Conservation (phyloP, 192 early-diverging fungal species). For the Backusella sp. region DNA sequence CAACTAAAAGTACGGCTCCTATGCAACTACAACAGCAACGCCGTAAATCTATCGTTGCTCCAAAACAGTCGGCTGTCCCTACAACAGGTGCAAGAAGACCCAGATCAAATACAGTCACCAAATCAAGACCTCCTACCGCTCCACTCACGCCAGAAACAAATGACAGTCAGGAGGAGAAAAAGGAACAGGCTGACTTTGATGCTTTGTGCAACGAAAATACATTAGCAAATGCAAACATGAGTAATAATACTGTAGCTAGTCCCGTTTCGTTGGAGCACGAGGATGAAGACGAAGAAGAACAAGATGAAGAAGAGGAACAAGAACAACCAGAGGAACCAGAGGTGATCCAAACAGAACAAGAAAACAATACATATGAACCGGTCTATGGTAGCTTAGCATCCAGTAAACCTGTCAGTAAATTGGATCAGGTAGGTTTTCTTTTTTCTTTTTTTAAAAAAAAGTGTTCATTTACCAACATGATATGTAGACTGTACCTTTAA, state of each 20-base stretch:
- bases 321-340: not conserved
- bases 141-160: constrained; percentile 13
- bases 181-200: constrained; percentile 34
- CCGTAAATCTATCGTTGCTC: constrained; percentile 3
- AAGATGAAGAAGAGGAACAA: constrained; percentile 21
- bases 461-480: constrained; percentile 2
- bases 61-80: constrained; percentile 13
- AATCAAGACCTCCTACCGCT: not conserved
- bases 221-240: constrained; percentile 14
- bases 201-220: constrained; percentile 29
- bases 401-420: constrained; percentile 14
- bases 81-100: constrained; percentile 1
- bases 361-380: not conserved
- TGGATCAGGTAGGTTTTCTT: constrained; percentile 1
- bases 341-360: not conserved
- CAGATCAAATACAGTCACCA: constrained; percentile 17
- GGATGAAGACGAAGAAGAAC: constrained; percentile 22
- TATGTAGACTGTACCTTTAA: constrained; percentile 47
- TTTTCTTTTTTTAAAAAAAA: not conserved
- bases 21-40: not conserved
- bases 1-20: not conserved
- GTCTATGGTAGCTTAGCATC: constrained; percentile 11
- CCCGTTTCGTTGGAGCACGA: constrained; percentile 22
- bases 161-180: constrained; percentile 24
- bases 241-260: not conserved